Evolutionary conservation across 2,329 filamentous ascomycete species (phyloP).

Genomic region (Polychaeton citri): DNA sequence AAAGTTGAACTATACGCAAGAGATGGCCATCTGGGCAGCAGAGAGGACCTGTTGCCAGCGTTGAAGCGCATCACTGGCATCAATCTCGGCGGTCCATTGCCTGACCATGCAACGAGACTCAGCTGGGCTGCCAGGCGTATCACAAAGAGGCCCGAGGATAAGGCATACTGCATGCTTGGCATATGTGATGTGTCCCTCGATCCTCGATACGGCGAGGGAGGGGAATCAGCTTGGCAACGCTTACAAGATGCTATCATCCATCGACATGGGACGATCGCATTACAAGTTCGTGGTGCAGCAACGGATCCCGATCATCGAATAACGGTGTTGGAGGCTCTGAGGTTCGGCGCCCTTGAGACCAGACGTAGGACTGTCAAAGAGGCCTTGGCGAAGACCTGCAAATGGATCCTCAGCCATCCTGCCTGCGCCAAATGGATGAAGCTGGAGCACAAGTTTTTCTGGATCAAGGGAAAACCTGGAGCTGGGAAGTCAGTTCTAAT

Average conservation of each 20-base stretch:
- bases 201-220: constrained; percentile 16
- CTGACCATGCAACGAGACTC: constrained; percentile 1
- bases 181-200: constrained; percentile 15
- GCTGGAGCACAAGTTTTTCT: constrained; percentile 19
- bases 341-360: constrained; percentile 28
- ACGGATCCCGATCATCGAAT: not conserved
- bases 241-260: constrained; percentile 1
- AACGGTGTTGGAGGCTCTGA: constrained; percentile 8
- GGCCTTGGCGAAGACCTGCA: constrained; percentile 27
- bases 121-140: constrained; percentile 5
- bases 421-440: constrained; percentile 29
- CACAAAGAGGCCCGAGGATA: constrained; percentile 12
- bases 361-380: constrained; percentile 24
- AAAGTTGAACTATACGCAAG: constrained; percentile 5
- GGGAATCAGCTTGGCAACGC: constrained; percentile 9
- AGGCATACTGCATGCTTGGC: constrained; percentile 14
- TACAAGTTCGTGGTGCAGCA: constrained; percentile 6
- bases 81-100: constrained; percentile 2
- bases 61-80: constrained; percentile 4
- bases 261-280: constrained; percentile 3
- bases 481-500: constrained; percentile 27
- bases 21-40: constrained; percentile 3
- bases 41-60: not conserved
- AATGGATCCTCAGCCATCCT: constrained; percentile 26
- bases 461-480: constrained; percentile 28